phyloP scores from a whole-genome alignment of 768 basidiomycete genomes.

The Naganishia randhawae region DNA sequence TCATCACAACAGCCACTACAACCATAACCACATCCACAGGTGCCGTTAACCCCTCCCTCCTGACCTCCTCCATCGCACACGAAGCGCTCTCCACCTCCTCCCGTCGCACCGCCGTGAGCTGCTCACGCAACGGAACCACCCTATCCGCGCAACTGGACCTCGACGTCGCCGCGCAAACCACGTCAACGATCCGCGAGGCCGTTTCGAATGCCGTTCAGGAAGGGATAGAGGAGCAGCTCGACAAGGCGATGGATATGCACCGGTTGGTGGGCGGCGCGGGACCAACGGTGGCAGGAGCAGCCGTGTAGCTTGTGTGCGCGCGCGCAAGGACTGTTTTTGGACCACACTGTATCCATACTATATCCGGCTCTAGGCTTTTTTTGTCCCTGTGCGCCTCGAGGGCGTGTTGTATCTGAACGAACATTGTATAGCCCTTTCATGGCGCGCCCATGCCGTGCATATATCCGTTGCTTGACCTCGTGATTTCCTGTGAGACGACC shows the following conservation, averaged over 20 bases:
- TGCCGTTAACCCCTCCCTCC: background rate
- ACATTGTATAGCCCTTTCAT: background rate
- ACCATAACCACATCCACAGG: background rate
- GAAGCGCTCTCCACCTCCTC: conserved; percentile 4
- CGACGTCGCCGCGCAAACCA: conserved; percentile 13
- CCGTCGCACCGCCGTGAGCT: background rate
- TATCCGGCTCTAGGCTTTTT: too few species aligned
- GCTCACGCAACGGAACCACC: background rate
- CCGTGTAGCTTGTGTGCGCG: too few species aligned
- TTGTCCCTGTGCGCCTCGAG: too few species aligned
- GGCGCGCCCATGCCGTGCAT: too few species aligned
- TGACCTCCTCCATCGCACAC: conserved; percentile 9
- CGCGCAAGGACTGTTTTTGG: background rate
- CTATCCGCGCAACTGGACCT: conserved; percentile 15
- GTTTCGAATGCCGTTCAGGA: conserved; percentile 16
- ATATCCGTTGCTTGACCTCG: too few species aligned
- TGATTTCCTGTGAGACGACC: too few species aligned
- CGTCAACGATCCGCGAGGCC: conserved; percentile 2
- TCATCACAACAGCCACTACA: too few species aligned
- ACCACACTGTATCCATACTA: conserved; percentile 5
- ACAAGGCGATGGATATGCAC: conserved; percentile 22
- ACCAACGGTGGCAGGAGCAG: background rate
- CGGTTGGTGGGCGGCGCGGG: background rate
- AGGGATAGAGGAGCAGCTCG: conserved; percentile 15
- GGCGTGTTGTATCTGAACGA: background rate